Evolutionary conservation across 2,329 filamentous ascomycete species (phyloP), one percentile per base, ranked within the genome.

Genomic region (Sporothrix luriei): DNA sequence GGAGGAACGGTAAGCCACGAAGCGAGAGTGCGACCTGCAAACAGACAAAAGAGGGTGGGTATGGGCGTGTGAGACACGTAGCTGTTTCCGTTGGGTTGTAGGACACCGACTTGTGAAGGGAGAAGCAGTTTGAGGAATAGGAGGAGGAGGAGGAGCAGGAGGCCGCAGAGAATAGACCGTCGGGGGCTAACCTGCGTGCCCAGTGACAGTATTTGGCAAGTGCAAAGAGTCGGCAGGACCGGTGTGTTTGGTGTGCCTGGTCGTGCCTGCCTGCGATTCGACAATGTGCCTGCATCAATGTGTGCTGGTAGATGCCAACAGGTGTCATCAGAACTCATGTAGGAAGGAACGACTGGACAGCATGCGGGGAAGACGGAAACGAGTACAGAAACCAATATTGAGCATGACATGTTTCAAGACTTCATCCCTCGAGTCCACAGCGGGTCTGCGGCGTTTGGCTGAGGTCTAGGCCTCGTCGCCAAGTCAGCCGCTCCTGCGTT

Each of bases 51-150:
- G 57, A 29, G 43, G 13, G 61, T 29, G 61, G 43, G 16, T 16
- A 33, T 14, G 61, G 61, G 61, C 14, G 61, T 64, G 61, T 49
- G 61, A 49, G 46, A 64, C 43, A 49, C n/a, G 43, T 19, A 49
- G 10, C 38, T 26, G 38, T 9, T 21, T 24, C 24, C 24, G 33
- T 14, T 49, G 24, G 24, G 33, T 14, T 49, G 24, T 5, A 33
- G 43, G 61, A 64, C 46, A 24, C 43, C 46, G 61, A 46, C 21
- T 9, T 46, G 57, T 46, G n/a, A n/a, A 61, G 10, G n/a, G 26
- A 46, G 13, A 43, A 61, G 38, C 33, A 43, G 16, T 61, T 43
- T 43, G 38, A 61, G 38, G 4, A 61, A 61, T 24, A 43, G 29
- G 3, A 33, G 29, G 29, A 33, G 6, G 4, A 19, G 19, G 33